Evolutionary conservation across 2,329 filamentous ascomycete genomes (phyloP).

Genomic region (Torrubiella hemipterigena): DNA sequence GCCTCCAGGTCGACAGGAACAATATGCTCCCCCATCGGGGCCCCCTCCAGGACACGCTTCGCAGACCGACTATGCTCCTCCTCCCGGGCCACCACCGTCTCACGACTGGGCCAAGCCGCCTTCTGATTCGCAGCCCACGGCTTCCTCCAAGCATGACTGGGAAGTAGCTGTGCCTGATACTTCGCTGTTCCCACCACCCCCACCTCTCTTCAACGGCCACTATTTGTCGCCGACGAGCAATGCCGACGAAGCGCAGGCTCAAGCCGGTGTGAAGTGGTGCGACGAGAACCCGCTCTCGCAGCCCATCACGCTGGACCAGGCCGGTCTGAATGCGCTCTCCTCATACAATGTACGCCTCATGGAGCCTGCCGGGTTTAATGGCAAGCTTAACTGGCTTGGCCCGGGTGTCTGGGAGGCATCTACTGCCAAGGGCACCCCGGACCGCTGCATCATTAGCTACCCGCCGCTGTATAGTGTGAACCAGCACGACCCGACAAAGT

Average conservation of each 20-base stretch:
- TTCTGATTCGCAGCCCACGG: conserved; percentile 10
- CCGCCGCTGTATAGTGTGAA: conserved; percentile 55
- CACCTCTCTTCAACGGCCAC: conserved; percentile 50
- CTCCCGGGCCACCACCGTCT: conserved; percentile 22
- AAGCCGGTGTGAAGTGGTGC: conserved; percentile 57
- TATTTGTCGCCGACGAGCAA: conserved; percentile 58
- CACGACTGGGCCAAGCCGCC: conserved; percentile 13
- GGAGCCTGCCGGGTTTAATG: conserved; percentile 34
- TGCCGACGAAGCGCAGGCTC: conserved; percentile 50
- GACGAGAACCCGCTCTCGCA: conserved; percentile 41
- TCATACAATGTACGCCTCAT: conserved; percentile 42
- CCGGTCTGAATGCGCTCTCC: conserved; percentile 33
- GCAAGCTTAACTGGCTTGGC: conserved; percentile 29
- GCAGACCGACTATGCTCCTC: conserved; percentile 16
- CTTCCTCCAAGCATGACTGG: conserved; percentile 54
- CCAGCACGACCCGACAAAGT: conserved; percentile 43
- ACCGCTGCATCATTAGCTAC: conserved; percentile 54
- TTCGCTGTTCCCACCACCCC: conserved; percentile 59
- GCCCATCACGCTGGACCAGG: conserved; percentile 36
- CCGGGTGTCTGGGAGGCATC: conserved; percentile 40
- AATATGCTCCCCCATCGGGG: conserved; percentile 16
- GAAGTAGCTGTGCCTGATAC: conserved; percentile 59
- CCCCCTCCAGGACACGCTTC: conserved; percentile 14
- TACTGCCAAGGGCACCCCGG: conserved; percentile 32
- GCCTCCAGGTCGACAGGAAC: conserved; percentile 13